These are phyloP conservation scores for Achaetomium macrosporum DNA, from an alignment of 2,329 filamentous ascomycete species.

Conservation along the genomic window DNA sequence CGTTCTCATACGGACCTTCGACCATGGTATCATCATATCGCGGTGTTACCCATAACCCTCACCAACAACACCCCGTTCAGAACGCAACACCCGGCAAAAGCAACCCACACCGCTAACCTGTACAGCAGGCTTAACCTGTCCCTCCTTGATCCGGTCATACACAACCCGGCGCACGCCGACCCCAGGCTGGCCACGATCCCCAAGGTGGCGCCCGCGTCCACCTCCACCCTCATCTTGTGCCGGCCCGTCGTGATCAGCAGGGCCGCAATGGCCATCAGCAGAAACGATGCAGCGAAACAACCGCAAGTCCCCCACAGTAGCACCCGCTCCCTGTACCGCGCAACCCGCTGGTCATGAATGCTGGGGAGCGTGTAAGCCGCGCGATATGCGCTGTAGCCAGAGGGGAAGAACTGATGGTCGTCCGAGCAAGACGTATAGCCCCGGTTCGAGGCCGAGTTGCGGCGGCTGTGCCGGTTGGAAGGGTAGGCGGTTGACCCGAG, in stretches of 20 bases:
- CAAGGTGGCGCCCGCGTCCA: constrained; percentile 66
- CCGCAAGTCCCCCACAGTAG: constrained; percentile 49
- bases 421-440: constrained; percentile 33
- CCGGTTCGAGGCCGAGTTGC: constrained; percentile 7
- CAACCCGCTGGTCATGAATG: constrained; percentile 45
- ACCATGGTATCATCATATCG: constrained; percentile 3
- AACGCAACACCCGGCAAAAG: constrained; percentile 42
- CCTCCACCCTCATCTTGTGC: constrained; percentile 62
- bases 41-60: constrained; percentile 40
- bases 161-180: constrained; percentile 56
- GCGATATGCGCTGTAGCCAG: constrained; percentile 50
- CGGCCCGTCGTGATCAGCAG: constrained; percentile 63
- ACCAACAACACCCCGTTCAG: constrained; percentile 49
- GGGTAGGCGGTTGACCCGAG: constrained; percentile 10
- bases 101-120: constrained; percentile 37
- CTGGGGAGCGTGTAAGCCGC: constrained; percentile 42
- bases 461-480: constrained; percentile 6
- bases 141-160: constrained; percentile 49
- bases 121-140: constrained; percentile 36
- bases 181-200: constrained; percentile 63
- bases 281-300: constrained; percentile 53
- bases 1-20: neutral
- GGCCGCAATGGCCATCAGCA: constrained; percentile 59
- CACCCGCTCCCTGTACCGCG: constrained; percentile 47
- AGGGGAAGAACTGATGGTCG: constrained; percentile 43